Evolutionary conservation across 2,329 filamentous ascomycete species (phyloP).

Genomic region (Fusarium anguioides): DNA sequence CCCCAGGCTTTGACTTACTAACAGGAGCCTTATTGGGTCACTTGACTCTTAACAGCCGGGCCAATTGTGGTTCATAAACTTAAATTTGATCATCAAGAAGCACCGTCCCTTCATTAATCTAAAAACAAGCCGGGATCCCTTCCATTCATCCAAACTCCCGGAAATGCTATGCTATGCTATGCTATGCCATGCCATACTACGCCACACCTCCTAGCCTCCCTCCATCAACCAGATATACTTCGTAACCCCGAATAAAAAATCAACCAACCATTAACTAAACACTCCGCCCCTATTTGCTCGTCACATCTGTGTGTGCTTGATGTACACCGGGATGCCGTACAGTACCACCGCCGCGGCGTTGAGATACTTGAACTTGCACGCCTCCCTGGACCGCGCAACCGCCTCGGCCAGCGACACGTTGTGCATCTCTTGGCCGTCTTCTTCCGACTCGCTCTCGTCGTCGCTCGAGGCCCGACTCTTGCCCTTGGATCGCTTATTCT

Average conservation of each 20-base stretch:
- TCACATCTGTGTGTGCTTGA: slow-evolving; percentile 55
- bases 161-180: slow-evolving; percentile 24
- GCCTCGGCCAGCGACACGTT: slow-evolving; percentile 79
- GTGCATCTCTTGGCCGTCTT: slow-evolving; percentile 47
- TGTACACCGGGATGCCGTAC: slow-evolving; percentile 93
- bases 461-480: slow-evolving; percentile 38
- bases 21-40: neutral
- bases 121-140: slow-evolving; percentile 10
- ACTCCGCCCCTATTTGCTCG: slow-evolving; percentile 28
- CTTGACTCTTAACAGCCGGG: neutral
- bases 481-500: slow-evolving; percentile 47
- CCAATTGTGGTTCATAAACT: slow-evolving; percentile 1
- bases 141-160: slow-evolving; percentile 36
- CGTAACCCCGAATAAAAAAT: neutral
- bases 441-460: slow-evolving; percentile 44
- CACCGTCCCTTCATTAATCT: slow-evolving; percentile 24
- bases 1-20: neutral
- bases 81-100: neutral
- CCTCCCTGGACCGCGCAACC: slow-evolving; percentile 76
- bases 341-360: slow-evolving; percentile 94
- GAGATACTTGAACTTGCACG: slow-evolving; percentile 89
- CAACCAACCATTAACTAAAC: slow-evolving; percentile 6
- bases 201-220: slow-evolving; percentile 15
- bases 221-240: slow-evolving; percentile 12
- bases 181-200: slow-evolving; percentile 14